These are phyloP conservation scores for Termitomyces sp. DNA, from an alignment of 768 basidiomycete genomes.

Conservation along the genomic window DNA sequence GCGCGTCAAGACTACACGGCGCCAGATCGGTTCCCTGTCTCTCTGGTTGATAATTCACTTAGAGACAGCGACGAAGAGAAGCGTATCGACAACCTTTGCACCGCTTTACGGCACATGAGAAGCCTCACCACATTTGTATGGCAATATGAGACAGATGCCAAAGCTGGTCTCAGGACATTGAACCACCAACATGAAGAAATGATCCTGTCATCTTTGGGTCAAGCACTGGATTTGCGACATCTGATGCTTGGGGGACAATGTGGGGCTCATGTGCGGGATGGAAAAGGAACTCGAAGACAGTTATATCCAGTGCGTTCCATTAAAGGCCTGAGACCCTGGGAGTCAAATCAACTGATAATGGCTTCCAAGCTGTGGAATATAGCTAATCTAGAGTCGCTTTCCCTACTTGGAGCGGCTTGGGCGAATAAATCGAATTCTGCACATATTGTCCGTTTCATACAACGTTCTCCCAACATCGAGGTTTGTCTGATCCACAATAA, in stretches of 20 bases:
- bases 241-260: slow-evolving; percentile 38
- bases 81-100: slow-evolving; percentile 34
- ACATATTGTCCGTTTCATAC: slow-evolving; percentile 27
- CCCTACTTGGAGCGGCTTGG: slow-evolving; percentile 30
- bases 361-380: slow-evolving; percentile 28
- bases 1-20: slow-evolving; percentile 34
- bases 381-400: slow-evolving; percentile 25
- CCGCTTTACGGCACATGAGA: slow-evolving; percentile 41
- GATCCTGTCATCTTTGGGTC: slow-evolving; percentile 32
- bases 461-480: slow-evolving; percentile 26
- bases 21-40: slow-evolving; percentile 41
- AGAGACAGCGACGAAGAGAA: slow-evolving; percentile 21
- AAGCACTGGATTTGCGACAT: slow-evolving; percentile 30
- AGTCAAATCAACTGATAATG: background rate
- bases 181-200: slow-evolving; percentile 37
- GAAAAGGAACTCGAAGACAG: slow-evolving; percentile 27
- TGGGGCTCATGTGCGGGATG: slow-evolving; percentile 34
- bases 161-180: slow-evolving; percentile 28
- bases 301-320: slow-evolving; percentile 32
- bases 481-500: slow-evolving; percentile 16
- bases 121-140: slow-evolving; percentile 43
- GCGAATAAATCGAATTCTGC: slow-evolving; percentile 22
- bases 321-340: background rate
- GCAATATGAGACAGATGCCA: slow-evolving; percentile 27
- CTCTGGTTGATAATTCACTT: slow-evolving; percentile 29